A percentile compares a stretch with the other conserved stretches of the same genome.
These are phyloP conservation scores for Cercospora berteroae DNA, from an alignment of 2,329 filamentous ascomycete genomes.

Conservation along the genomic window DNA sequence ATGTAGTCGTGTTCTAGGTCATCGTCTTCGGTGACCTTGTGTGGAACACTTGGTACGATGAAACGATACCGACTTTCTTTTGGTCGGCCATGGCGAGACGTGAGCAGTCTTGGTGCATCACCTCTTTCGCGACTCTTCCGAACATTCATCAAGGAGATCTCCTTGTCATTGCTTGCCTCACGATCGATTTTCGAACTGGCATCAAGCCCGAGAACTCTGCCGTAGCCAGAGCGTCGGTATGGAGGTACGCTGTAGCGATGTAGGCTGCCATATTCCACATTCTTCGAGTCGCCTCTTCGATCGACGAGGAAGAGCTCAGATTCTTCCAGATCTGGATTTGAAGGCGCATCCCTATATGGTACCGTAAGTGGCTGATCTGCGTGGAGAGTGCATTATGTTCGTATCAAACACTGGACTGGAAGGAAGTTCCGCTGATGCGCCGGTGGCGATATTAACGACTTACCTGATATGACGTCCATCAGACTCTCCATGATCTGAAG, in stretches of 20 bases:
- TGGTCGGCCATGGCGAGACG: constrained; percentile 18
- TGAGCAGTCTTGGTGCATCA: constrained; percentile 15
- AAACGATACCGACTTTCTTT: constrained; percentile 12
- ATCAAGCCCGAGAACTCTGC: constrained; percentile 66
- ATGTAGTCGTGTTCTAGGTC: constrained; percentile 22
- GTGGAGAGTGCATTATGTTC: not conserved
- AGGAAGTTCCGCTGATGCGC: too few relatives aligned
- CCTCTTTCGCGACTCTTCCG: not conserved
- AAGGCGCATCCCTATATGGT: not conserved
- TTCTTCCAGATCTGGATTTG: constrained; percentile 14
- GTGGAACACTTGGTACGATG: not conserved
- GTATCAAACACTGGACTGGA: too few relatives aligned
- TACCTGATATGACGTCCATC: not conserved
- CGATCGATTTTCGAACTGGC: constrained; percentile 64
- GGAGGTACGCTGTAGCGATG: constrained; percentile 69
- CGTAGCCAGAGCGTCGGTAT: constrained; percentile 68
- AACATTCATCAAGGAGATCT: constrained; percentile 10
- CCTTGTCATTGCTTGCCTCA: constrained; percentile 55
- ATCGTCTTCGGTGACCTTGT: not conserved
- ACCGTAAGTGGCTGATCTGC: not conserved
- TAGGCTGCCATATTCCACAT: constrained; percentile 69
- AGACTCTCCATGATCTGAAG: not conserved
- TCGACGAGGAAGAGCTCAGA: constrained; percentile 61
- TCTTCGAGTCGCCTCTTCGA: constrained; percentile 71
- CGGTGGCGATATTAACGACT: too few relatives aligned